Percentiles rank a stretch among this genome's conserved stretches.
These are phyloP conservation scores for Didymellaceae sp. DNA, from an alignment of 2,329 filamentous ascomycete species.

Conservation along the genomic window DNA sequence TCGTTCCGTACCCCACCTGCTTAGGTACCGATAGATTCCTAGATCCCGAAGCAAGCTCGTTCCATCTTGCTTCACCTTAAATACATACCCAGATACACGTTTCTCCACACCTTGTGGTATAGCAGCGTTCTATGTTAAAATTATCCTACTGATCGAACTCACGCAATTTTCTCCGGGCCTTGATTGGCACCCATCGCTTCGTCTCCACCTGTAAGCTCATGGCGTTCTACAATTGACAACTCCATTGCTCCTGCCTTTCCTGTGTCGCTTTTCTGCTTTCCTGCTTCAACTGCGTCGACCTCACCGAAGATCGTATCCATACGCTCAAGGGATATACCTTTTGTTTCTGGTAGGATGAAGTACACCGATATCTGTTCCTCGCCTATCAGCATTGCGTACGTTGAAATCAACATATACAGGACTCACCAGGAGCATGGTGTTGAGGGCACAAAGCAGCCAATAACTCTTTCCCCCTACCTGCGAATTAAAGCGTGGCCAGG, in stretches of 20 bases:
- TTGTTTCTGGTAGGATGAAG: constrained; percentile 36
- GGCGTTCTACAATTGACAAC: background rate
- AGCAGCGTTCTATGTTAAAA: no score
- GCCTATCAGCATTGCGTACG: background rate
- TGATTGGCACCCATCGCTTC: background rate
- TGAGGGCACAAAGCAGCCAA: constrained; percentile 13
- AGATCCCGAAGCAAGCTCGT: no score
- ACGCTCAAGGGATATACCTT: constrained; percentile 33
- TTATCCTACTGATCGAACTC: no score
- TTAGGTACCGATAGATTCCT: no score
- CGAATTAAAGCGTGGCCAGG: constrained; percentile 11
- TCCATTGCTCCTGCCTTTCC: background rate
- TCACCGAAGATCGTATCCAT: constrained; percentile 35
- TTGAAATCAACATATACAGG: background rate
- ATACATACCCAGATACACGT: no score
- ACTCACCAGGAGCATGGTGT: constrained; percentile 8
- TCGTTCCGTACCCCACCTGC: no score
- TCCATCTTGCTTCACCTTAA: no score
- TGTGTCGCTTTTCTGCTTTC: background rate
- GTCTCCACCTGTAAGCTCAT: background rate
- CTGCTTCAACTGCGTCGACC: constrained; percentile 8
- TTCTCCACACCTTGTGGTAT: no score
- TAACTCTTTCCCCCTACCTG: constrained; percentile 11
- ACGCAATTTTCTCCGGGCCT: background rate
- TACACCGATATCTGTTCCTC: constrained; percentile 13